Evolutionary conservation across 805 yeast genomes (phyloP).

Genomic region (Metschnikowia lochheadii): DNA sequence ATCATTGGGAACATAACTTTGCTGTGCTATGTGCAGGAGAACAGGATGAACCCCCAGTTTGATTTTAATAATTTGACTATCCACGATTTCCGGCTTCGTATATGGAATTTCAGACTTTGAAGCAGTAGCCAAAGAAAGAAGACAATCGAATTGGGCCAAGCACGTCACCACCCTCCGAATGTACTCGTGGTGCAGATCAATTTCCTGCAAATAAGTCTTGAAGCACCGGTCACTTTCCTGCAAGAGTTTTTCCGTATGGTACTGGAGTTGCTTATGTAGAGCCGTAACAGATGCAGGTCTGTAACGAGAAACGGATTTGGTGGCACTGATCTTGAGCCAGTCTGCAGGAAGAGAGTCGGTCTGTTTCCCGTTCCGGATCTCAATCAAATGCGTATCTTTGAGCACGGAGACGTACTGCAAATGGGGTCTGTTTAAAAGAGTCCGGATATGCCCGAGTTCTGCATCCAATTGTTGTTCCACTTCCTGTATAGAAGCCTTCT

Average conservation of each 20-base stretch:
- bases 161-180: conserved; percentile 18
- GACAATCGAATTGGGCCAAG: conserved; percentile 17
- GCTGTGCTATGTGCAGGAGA: conserved; percentile 44
- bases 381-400: conserved; percentile 71
- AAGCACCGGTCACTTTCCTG: conserved; percentile 47
- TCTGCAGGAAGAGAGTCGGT: conserved; percentile 58
- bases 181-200: conserved; percentile 31
- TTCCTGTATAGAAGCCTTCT: conserved; percentile 35
- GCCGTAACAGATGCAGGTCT: conserved; percentile 56
- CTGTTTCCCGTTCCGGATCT: conserved; percentile 58
- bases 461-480: conserved; percentile 46
- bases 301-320: conserved; percentile 66
- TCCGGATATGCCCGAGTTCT: conserved; percentile 49
- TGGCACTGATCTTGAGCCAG: conserved; percentile 75
- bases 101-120: neutral
- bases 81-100: conserved; percentile 31
- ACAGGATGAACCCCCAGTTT: conserved; percentile 64
- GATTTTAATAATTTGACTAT: conserved; percentile 42
- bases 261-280: conserved; percentile 53
- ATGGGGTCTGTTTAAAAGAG: conserved; percentile 50
- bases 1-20: conserved; percentile 62
- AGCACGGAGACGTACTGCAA: conserved; percentile 52
- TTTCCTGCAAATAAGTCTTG: conserved; percentile 32
- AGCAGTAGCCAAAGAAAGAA: conserved; percentile 14
- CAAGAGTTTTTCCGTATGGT: conserved; percentile 53